Conservation (phyloP, 495 filamentous ascomycete genomes). For the Collariella sp. region DNA sequence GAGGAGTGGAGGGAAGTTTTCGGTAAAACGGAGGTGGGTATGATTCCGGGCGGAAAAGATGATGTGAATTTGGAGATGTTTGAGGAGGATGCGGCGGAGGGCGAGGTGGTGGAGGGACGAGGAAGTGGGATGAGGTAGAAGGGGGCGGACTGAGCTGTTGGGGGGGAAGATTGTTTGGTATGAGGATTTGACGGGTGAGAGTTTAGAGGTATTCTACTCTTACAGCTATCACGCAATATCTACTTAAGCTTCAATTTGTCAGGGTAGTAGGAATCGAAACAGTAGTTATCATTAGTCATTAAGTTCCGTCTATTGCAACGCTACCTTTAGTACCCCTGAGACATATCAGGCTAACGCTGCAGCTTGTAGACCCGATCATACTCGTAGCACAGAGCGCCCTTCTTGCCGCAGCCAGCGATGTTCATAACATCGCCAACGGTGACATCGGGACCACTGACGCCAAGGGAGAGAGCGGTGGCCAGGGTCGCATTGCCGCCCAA, state of each 20-base stretch:
- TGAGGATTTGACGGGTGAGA: not conserved
- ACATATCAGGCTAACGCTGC: not conserved
- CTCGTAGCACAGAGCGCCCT: constrained; percentile 32
- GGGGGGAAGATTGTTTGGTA: not conserved
- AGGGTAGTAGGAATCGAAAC: no score
- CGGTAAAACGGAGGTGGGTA: not conserved
- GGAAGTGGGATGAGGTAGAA: not conserved
- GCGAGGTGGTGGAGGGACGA: not conserved
- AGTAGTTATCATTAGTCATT: no score
- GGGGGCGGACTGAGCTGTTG: not conserved
- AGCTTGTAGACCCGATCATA: constrained; percentile 26
- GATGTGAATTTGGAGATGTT: constrained; percentile 5
- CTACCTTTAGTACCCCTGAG: no score
- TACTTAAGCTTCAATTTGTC: no score
- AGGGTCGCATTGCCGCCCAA: constrained; percentile 25
- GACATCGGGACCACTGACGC: constrained; percentile 24
- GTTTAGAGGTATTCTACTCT: no score
- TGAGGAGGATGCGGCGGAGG: not conserved
- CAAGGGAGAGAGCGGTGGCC: constrained; percentile 24
- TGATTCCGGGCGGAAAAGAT: not conserved
- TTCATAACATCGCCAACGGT: constrained; percentile 33
- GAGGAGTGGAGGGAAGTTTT: not conserved
- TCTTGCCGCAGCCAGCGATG: constrained; percentile 20
- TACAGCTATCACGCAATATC: no score
- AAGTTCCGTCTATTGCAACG: no score